Conservation (phyloP, 345 rosid genomes). For the Arabis alpina region DNA sequence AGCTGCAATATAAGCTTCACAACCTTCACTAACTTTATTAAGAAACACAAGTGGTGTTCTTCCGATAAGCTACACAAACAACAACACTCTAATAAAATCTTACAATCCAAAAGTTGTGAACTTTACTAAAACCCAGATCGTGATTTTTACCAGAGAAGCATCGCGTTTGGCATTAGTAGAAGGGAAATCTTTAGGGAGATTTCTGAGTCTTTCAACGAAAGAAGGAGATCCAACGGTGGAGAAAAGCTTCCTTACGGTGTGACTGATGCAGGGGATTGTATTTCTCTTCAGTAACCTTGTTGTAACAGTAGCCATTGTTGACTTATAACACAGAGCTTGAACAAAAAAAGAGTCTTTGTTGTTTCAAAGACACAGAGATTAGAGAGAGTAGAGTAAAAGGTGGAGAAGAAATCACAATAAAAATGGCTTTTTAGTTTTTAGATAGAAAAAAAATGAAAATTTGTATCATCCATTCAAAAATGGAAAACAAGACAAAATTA, state of each 20-base stretch:
- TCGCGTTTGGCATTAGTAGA: constrained; percentile 65
- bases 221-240: constrained; percentile 54
- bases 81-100: constrained; percentile 3
- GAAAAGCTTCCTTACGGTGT: constrained; percentile 45
- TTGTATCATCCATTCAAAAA: constrained; percentile 8
- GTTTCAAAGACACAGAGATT: too few species aligned
- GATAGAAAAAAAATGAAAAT: background rate
- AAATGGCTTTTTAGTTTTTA: constrained; percentile 9
- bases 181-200: constrained; percentile 73
- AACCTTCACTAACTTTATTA: constrained; percentile 85
- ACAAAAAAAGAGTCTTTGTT: constrained; percentile 4
- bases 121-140: constrained; percentile 14
- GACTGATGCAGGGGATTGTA: constrained; percentile 34
- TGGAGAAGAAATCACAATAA: constrained; percentile 18
- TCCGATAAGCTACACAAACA: constrained; percentile 71
- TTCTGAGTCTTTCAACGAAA: constrained; percentile 68
- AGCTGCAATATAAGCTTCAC: constrained; percentile 85
- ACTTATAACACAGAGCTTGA: background rate
- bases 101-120: constrained; percentile 1
- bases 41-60: constrained; percentile 83
- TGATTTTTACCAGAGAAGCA: constrained; percentile 59
- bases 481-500: too few species aligned
- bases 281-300: constrained; percentile 51
- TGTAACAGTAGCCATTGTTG: constrained; percentile 57
- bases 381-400: constrained; percentile 12